Percentiles rank a stretch among this genome's conserved stretches.
phyloP scores from a whole-genome alignment of 2,329 filamentous ascomycete species.

The Botrytis pseudocinerea region DNA sequence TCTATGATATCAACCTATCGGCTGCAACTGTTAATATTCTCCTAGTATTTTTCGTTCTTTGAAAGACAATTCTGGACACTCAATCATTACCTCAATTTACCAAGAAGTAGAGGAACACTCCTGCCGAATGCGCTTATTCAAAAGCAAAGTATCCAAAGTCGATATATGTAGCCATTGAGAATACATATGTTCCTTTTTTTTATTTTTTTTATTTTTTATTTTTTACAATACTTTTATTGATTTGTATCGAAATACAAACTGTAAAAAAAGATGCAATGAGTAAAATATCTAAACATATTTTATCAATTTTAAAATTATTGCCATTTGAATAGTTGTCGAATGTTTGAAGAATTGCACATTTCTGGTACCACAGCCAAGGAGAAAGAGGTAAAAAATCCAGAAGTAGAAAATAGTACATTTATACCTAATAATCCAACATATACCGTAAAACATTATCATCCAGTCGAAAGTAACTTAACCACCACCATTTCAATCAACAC shows the following conservation, averaged over 20 bases:
- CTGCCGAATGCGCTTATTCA: conserved; percentile 34
- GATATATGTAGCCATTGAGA: conserved; percentile 53
- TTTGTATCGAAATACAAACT: accelerated
- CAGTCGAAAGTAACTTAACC: not conserved
- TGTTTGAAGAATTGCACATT: not conserved
- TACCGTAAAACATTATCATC: conserved; percentile 6
- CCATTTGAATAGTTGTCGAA: not conserved
- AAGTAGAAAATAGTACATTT: not conserved
- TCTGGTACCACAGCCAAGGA: not conserved
- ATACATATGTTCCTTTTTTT: not conserved
- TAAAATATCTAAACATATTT: not conserved
- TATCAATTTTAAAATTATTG: not conserved
- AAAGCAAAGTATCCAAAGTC: conserved; percentile 51
- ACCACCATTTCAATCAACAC: not conserved
- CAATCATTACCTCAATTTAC: conserved; percentile 46
- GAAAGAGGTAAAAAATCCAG: not conserved
- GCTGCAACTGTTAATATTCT: conserved; percentile 52
- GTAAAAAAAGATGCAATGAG: not conserved
- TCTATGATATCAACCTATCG: conserved; percentile 48
- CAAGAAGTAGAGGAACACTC: conserved; percentile 44
- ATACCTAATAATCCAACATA: not conserved
- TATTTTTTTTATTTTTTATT: too few relatives aligned
- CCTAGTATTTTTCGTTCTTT: conserved; percentile 56
- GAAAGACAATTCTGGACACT: conserved; percentile 58
- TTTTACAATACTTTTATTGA: accelerated